Evolutionary conservation across 2,329 filamentous ascomycete species (phyloP), one percentile per base, ranked within the genome.

Genomic region (Endoconidiophora laricicola): DNA sequence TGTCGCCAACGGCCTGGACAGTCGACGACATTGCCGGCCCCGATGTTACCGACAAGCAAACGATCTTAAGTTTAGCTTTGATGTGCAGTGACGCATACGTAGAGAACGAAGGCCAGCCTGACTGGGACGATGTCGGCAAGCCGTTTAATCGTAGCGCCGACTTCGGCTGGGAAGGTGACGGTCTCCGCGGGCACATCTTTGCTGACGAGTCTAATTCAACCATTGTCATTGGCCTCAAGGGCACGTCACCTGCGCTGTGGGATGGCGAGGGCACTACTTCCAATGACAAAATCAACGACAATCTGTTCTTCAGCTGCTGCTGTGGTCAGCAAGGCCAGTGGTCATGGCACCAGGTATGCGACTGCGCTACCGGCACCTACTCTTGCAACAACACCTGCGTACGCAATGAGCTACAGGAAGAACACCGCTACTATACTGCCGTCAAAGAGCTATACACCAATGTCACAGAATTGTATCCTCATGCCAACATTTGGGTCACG

Each of bases 211-310:
- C 68, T 38, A 95, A 96, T 63, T 77, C 77, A 36, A 96, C 90
- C 1, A 73, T 96, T 48, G 79, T 96, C 40, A 91, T 96, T 56
- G 88, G 86, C 4, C 66, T 98, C 51, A 98, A 98, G 66, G 91
- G 90, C 49, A 95, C 88, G 0, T 85, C 81, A 1, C 78, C 82
- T 2, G 90, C 91, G 10, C 80, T 96, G 3, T 96, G 95, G 61
- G 90, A 96, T 62, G 91, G 91, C n/a, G 84, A 90, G 37, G 90
- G 88, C 47, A 96, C 91, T 1, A 96, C 90, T 0, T 94, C 87
- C 23, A 94, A 94, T 57, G 91, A 98, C 67, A 98, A 98, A 68
- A 71, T 88, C 60, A 98, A 96, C 62, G 91, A 98, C 65, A 98
- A 98, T 61, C 72, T 98, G 7, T 94, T 94, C 65, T 95, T 95